Evolutionary conservation across 2,329 filamentous ascomycete species (phyloP).

Genomic region (Scedosporium boydii): DNA sequence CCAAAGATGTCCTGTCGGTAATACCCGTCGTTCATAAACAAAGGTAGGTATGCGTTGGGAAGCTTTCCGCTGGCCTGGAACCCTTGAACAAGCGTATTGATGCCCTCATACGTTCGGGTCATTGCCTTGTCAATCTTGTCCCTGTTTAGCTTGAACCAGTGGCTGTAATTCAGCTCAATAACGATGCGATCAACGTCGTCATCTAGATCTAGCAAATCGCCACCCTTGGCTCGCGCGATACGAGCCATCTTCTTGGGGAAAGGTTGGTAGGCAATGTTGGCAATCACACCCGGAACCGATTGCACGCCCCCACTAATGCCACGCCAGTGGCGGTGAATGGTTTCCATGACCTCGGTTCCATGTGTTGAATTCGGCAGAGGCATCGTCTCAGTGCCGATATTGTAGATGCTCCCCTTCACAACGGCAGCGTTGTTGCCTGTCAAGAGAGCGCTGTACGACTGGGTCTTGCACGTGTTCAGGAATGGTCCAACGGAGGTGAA

Average conservation of each 20-base stretch:
- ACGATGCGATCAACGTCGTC: conserved; percentile 28
- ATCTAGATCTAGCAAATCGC: conserved; percentile 30
- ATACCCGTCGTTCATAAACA: conserved; percentile 34
- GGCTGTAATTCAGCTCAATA: conserved; percentile 33
- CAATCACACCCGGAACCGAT: background rate
- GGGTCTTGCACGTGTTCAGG: conserved; percentile 16
- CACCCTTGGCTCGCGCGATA: conserved; percentile 20
- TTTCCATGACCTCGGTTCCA: conserved; percentile 19
- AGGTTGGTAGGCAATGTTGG: conserved; percentile 25
- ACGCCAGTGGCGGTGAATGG: conserved; percentile 22
- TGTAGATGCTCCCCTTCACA: conserved; percentile 23
- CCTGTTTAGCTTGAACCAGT: conserved; percentile 18
- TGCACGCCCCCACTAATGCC: conserved; percentile 15
- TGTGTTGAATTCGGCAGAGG: conserved; percentile 19
- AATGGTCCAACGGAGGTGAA: conserved; percentile 22
- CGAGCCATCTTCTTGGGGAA: conserved; percentile 25
- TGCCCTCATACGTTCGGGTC: conserved; percentile 24
- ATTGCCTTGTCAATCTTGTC: conserved; percentile 22
- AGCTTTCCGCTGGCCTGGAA: conserved; percentile 23
- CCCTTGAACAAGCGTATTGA: conserved; percentile 18
- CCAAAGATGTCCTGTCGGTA: conserved; percentile 32
- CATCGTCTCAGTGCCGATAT: conserved; percentile 27
- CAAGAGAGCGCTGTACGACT: conserved; percentile 11
- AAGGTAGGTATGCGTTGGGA: conserved; percentile 25
- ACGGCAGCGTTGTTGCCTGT: conserved; percentile 16